Base-by-base conservation (phyloP, 768 basidiomycete species). In the Tylopilus balloui region DNA sequence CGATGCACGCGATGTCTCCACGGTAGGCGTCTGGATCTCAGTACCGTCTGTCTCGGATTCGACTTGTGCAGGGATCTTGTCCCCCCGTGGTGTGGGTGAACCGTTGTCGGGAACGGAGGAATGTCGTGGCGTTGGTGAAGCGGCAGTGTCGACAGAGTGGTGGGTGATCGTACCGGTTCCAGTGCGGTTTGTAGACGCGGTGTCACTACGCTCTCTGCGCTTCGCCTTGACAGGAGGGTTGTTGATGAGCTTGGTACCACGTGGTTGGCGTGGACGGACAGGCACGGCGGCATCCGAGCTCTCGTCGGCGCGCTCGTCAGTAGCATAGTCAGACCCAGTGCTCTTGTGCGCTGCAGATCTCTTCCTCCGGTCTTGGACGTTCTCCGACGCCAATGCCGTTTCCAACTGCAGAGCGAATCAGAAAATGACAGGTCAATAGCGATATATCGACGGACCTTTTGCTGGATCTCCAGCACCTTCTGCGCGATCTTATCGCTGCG, bases 401-500 rank as follows among this genome's bases (percentile, higher is more conserved):
- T 92, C 91, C 47, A 93, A 73, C 90, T 92, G 52, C 42, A 21
- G 31, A 34, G 17, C 48, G n/a, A 44, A 36, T 61, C 29, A 63
- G 28, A 13, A 35, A 28, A 46, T 45, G 19, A 19, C 15, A 17
- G 21, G 15, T 11, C 37, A 35, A 42, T 3, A 19, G 21, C n/a
- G n/a, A 45, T 4, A 42, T 19, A n/a, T 27, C 23, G 21, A 66
- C 73, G 47, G 37, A 92, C 92, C 81, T 94, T 95, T 55, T 88
- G 83, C 70, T 95, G 92, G 50, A 96, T 94, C 67, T 87, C 82
- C 41, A 87, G 61, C 39, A 96, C 88, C 67, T 92, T 91, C 64
- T 88, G 81, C 21, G 89, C 86, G 47, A 96, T 93, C 61, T 80
- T 83, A 58, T 94, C 92, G 55, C 86, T 92, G 64, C 84, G 84